phyloP scores from a whole-genome alignment of 257 asterid genomes.

The Ballota nigra region DNA sequence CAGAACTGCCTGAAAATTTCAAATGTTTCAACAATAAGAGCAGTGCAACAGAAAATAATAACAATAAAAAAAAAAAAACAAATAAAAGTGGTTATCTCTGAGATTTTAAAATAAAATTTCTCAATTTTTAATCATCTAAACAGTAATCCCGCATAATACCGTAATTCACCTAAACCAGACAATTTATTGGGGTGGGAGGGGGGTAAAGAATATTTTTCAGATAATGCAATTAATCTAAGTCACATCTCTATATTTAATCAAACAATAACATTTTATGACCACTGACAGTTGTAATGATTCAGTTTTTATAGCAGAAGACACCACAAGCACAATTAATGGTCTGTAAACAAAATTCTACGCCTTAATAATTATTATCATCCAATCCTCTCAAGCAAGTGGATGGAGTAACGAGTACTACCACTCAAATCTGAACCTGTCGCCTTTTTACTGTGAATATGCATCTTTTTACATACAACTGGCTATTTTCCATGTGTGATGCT shows the following conservation, averaged over 20 bases:
- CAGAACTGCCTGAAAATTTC: constrained; percentile 67
- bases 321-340: constrained; percentile 5
- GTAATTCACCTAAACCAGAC: constrained; percentile 10
- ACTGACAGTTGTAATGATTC: neutral
- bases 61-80: neutral
- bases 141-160: neutral
- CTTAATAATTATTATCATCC: neutral
- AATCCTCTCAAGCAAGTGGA: constrained; percentile 19
- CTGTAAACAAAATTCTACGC: constrained; percentile 5
- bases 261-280: constrained; percentile 12
- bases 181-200: neutral
- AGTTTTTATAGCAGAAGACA: constrained; percentile 16
- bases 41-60: constrained; percentile 13
- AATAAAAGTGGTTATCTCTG: neutral
- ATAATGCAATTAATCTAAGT: neutral
- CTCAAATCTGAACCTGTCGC: constrained; percentile 3
- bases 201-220: constrained; percentile 5
- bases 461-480: neutral
- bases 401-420: constrained; percentile 10
- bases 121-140: neutral
- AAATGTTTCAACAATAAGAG: constrained; percentile 21
- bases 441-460: neutral
- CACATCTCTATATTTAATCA: constrained; percentile 1
- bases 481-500: constrained; percentile 5
- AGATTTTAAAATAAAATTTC: constrained; percentile 1